Evolutionary conservation across 192 early-diverging fungal species (phyloP), one percentile per base, ranked within the genome.

Genomic region (Lunasporangiospora selenospora): DNA sequence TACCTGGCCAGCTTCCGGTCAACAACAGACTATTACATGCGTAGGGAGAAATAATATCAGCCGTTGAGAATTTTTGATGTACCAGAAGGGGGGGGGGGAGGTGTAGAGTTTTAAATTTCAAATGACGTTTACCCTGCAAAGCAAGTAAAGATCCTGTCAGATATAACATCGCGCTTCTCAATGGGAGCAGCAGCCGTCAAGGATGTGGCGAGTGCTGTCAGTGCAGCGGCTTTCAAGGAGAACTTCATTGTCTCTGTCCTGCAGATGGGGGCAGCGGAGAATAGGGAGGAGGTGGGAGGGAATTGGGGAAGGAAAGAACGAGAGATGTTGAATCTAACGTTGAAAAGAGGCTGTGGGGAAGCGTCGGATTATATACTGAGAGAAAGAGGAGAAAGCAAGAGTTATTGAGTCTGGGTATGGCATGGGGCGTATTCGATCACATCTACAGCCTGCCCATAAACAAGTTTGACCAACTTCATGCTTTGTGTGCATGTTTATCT

Each of bases 211-310:
- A 69, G 29, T 19, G 69, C 69, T 15, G 54, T 45, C 13, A 73
- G 8, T 47, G 61, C 69, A 31, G 53, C 69, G 38, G 37, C 34
- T 23, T 73, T 73, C 60, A 73, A 53, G 30, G 69, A 63, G 42
- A 73, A 63, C 61, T 63, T 73, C 69, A 73, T 73, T 23, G 13
- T 70, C n/a, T n/a, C n/a, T n/a, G 23, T 3, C 11, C 0, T 18
- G n/a, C n/a, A n/a, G n/a, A n/a, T n/a, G n/a, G n/a, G n/a, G n/a
- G n/a, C n/a, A n/a, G n/a, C n/a, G 29, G 42, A 24, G 21, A 11
- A 27, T 19, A 48, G 38, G 24, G 10, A 27, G 19, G 23, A 18
- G 53, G 45, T 18, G 58, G 46, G 52, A 10, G 32, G 21, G 49
- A 18, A 23, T 7, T 41, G 34, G 8, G 15, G 41, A n/a, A 18